phyloP scores from a whole-genome alignment of 2,329 filamentous ascomycete species.

The Arthroderma sp. region DNA sequence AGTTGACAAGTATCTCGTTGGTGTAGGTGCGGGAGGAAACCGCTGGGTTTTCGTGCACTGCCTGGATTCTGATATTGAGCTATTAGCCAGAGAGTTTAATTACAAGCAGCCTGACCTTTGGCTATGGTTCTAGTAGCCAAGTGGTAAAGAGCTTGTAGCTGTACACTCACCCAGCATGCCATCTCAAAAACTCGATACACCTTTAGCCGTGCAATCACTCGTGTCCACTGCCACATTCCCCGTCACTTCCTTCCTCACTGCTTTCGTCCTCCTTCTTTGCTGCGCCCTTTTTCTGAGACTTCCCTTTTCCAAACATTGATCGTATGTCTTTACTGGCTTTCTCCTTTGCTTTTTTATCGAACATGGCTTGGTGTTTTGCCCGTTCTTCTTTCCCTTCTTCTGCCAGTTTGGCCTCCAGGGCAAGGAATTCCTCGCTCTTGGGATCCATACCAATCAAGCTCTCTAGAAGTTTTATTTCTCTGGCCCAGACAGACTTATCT shows the following conservation, averaged over 20 bases:
- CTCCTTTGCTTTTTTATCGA: conserved; percentile 55
- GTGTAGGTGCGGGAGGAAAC: background rate
- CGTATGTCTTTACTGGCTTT: conserved; percentile 34
- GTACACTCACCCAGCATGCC: no score
- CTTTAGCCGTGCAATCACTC: no score
- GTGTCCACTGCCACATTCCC: background rate
- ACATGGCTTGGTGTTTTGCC: conserved; percentile 63
- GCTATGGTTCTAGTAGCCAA: no score
- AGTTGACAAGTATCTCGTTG: background rate
- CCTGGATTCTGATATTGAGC: no score
- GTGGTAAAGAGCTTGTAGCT: no score
- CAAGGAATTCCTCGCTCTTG: conserved; percentile 58
- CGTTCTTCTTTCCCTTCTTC: conserved; percentile 59
- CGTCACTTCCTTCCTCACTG: conserved; percentile 8
- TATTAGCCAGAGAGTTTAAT: no score
- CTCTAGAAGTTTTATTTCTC: conserved; percentile 91
- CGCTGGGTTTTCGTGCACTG: no score
- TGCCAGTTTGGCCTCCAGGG: conserved; percentile 53
- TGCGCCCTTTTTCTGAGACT: conserved; percentile 24
- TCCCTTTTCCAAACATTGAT: conserved; percentile 26
- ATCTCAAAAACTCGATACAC: background rate
- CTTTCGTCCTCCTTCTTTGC: conserved; percentile 9
- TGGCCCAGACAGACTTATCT: conserved; percentile 75
- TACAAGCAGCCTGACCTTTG: no score
- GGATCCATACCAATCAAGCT: conserved; percentile 72